A percentile compares a stretch with the other conserved stretches of the same genome.
These are phyloP conservation scores for Phytopythium aichiense DNA, from an alignment of 352 stramenopile genomes.

Conservation along the genomic window DNA sequence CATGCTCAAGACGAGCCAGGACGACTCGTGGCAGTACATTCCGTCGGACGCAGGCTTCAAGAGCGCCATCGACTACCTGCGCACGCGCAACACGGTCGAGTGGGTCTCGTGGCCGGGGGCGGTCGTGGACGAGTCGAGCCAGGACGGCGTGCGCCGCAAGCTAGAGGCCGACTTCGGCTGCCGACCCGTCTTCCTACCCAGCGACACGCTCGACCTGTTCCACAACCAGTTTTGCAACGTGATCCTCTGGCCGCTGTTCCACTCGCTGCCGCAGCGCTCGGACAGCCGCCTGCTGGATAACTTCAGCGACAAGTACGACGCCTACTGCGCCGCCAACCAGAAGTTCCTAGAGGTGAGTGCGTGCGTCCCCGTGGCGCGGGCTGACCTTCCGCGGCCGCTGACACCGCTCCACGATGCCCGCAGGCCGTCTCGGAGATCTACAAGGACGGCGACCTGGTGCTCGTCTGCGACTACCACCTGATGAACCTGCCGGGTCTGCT, in stretches of 20 bases:
- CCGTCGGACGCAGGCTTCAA: slow-evolving; percentile 58
- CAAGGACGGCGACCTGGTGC: slow-evolving; percentile 81
- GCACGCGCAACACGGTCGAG: slow-evolving; percentile 76
- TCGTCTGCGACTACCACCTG: slow-evolving; percentile 89
- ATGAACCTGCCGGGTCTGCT: slow-evolving; percentile 81
- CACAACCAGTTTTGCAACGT: slow-evolving; percentile 90
- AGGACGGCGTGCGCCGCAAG: slow-evolving; percentile 63
- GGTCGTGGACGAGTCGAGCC: slow-evolving; percentile 75
- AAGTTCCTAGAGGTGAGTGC: slow-evolving; percentile 72
- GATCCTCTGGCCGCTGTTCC: slow-evolving; percentile 89
- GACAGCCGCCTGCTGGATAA: slow-evolving; percentile 72
- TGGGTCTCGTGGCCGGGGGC: slow-evolving; percentile 90
- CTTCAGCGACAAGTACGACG: slow-evolving; percentile 85
- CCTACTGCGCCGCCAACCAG: slow-evolving; percentile 85
- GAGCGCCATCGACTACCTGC: slow-evolving; percentile 72
- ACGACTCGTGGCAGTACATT: slow-evolving; percentile 76
- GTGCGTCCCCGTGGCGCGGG: too few species aligned
- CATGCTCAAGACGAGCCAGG: slow-evolving; percentile 65
- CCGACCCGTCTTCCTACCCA: slow-evolving; percentile 79
- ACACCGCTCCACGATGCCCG: not conserved
- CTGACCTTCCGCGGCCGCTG: not conserved
- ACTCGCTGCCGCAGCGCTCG: slow-evolving; percentile 80
- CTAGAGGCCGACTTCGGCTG: slow-evolving; percentile 83
- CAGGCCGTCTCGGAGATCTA: slow-evolving; percentile 72
- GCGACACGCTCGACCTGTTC: slow-evolving; percentile 78